phyloP scores from a whole-genome alignment of 768 basidiomycete species.

The Neoboletus magnificus region DNA sequence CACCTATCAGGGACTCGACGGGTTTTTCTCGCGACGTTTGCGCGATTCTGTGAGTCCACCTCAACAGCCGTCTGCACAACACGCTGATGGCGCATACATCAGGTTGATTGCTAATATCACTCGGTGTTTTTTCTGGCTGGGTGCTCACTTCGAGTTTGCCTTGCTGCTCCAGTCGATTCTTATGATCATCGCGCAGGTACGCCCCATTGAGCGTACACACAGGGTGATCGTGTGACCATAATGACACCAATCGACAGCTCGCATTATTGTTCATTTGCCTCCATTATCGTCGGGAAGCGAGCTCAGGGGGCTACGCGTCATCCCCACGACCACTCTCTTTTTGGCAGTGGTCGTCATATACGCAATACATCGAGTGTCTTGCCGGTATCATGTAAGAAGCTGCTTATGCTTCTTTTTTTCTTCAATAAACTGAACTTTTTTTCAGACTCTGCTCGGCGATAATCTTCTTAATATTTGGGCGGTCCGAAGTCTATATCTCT shows the following conservation, averaged over 20 bases:
- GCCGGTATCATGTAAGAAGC: slow-evolving; percentile 64
- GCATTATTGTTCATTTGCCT: slow-evolving; percentile 82
- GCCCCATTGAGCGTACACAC: slow-evolving; percentile 13
- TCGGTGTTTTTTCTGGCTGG: slow-evolving; percentile 89
- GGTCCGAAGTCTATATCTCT: slow-evolving; percentile 54
- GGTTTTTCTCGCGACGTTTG: slow-evolving; percentile 87
- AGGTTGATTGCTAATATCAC: slow-evolving; percentile 83
- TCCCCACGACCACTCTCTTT: slow-evolving; percentile 70
- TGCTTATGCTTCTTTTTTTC: slow-evolving; percentile 2
- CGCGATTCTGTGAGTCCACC: slow-evolving; percentile 62
- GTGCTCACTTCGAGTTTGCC: slow-evolving; percentile 71
- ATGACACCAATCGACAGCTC: slow-evolving; percentile 44
- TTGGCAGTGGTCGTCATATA: slow-evolving; percentile 83
- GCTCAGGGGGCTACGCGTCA: slow-evolving; percentile 54
- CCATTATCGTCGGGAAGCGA: slow-evolving; percentile 57
- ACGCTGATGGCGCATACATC: slow-evolving; percentile 8
- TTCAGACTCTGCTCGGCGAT: slow-evolving; percentile 64
- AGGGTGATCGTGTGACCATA: slow-evolving; percentile 19
- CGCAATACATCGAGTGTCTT: slow-evolving; percentile 79
- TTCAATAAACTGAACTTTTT: slow-evolving; percentile 3
- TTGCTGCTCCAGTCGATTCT: slow-evolving; percentile 78
- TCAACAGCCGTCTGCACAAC: background rate
- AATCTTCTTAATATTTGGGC: slow-evolving; percentile 69
- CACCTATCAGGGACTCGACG: slow-evolving; percentile 61
- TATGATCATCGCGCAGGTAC: slow-evolving; percentile 82